A percentile compares a stretch with the other conserved stretches of the same genome.
Conservation (phyloP, 78 protist species). For the Dictyostelium brefeldianum region DNA sequence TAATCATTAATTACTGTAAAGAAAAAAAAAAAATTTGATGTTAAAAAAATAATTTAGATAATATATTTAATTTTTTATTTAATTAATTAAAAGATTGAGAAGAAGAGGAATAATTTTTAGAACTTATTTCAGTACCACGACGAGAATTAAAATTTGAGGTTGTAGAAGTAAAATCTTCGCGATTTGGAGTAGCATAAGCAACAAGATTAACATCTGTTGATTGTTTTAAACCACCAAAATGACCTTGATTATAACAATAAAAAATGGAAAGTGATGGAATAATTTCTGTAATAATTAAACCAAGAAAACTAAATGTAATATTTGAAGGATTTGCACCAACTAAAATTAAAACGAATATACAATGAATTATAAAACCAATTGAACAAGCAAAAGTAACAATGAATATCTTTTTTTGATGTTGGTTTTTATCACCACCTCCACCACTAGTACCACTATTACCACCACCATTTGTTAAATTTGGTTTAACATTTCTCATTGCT, state of each 20-base stretch:
- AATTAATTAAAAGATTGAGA: not conserved
- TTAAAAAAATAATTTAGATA: too few species aligned
- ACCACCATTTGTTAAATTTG: not conserved
- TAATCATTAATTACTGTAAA: too few species aligned
- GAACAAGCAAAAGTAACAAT: conserved; percentile 31
- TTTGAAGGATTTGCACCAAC: conserved; percentile 70
- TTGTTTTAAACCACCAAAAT: conserved; percentile 39
- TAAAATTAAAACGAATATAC: conserved; percentile 44
- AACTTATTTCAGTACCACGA: not conserved
- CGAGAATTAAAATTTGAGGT: not conserved
- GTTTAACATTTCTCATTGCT: conserved; percentile 7
- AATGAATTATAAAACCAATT: conserved; percentile 44
- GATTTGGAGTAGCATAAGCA: not conserved
- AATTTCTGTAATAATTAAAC: conserved; percentile 59
- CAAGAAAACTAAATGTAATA: conserved; percentile 53
- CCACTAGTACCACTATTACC: not conserved
- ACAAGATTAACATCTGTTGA: not conserved
- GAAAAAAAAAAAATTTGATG: too few species aligned
- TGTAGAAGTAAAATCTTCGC: not conserved
- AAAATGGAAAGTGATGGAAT: conserved; percentile 42
- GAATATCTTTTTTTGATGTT: conserved; percentile 33
- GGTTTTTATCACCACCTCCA: not conserved
- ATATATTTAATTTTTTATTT: too few species aligned
- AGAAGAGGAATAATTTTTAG: not conserved
- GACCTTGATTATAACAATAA: conserved; percentile 71